phyloP scores from a whole-genome alignment of 2,329 filamentous ascomycete genomes.

The Epichloe aotearoae region DNA sequence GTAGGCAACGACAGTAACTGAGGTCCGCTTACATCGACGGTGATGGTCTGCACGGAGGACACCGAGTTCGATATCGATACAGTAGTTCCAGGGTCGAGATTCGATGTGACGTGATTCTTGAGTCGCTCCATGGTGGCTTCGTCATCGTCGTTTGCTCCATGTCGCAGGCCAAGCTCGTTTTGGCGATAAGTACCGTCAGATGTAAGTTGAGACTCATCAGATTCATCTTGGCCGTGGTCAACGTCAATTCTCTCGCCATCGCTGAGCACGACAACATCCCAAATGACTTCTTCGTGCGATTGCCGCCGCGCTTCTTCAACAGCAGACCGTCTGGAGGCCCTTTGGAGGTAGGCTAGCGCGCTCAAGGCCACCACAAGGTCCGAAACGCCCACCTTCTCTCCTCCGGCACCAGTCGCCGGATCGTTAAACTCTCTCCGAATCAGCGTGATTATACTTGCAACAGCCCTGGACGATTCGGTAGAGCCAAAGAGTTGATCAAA shows the following conservation, averaged over 20 bases:
- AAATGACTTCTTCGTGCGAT: constrained; percentile 43
- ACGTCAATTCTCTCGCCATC: constrained; percentile 46
- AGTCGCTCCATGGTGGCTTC: constrained; percentile 31
- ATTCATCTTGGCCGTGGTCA: constrained; percentile 16
- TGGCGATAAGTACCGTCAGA: neutral
- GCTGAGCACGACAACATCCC: constrained; percentile 53
- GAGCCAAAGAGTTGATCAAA: constrained; percentile 54
- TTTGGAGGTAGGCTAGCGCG: constrained; percentile 48
- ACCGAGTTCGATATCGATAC: constrained; percentile 48
- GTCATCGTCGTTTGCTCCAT: constrained; percentile 16
- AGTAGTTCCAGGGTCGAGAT: constrained; percentile 41
- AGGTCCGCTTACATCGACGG: constrained; percentile 46
- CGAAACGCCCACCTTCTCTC: constrained; percentile 45
- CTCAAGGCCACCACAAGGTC: constrained; percentile 49
- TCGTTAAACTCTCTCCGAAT: constrained; percentile 52
- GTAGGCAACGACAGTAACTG: constrained; percentile 37
- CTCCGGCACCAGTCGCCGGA: constrained; percentile 43
- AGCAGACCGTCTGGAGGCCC: constrained; percentile 37
- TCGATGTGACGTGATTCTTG: constrained; percentile 39
- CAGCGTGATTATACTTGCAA: constrained; percentile 52
- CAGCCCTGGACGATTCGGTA: constrained; percentile 55
- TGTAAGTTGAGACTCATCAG: constrained; percentile 5
- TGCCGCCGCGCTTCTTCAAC: constrained; percentile 35
- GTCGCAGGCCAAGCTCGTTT: neutral
- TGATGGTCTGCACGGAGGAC: constrained; percentile 48